Base-by-base conservation (phyloP, 2,329 filamentous ascomycete species). In the Aspergillus sclerotialis region DNA sequence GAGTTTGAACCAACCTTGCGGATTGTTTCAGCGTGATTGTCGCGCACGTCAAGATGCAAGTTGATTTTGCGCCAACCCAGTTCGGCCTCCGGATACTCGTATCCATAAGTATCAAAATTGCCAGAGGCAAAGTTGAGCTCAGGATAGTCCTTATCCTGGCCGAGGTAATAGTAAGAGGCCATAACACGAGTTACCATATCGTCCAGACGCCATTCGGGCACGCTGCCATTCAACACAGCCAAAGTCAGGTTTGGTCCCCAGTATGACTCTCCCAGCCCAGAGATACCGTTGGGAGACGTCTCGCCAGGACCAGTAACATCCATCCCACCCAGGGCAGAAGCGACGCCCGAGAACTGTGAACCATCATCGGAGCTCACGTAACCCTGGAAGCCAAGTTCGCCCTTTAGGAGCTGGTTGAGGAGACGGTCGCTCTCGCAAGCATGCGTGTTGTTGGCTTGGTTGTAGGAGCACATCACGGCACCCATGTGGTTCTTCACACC, bases 401-500 rank as follows among this genome's bases (percentile, higher is more conserved):
- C 58, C 39, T 73, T 74, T 11, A 75, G 50, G 2, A 74, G 43
- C 0, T 59, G 63, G 28, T 69, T 70, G 2, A 73, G 49, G 0
- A 60, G 44, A 36, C 67, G 49, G 13, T 59, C 59, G 43, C 69
- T 73, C 40, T 72, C 62, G 42, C 71, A 74, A 3, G 65, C 60
- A 41, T 67, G 70, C 1, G 61, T 64, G 15, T 63, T 56, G 36
- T 74, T 72, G 39, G 75, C 32, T 32, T 58, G 52, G 21, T 68
- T 61, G 46, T 66, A 67, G 7, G 41, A 56, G 50, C 69, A 71
- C 68, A 72, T 72, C 12, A 70, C 48, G 6, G 60, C 61, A 9
- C 63, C 53, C 3, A 82, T 78, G 8, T 81, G 80, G 7, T 81
- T 81, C 36, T 69, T 70, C 34, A 86, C 74, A 1, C 80, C 80